Base-by-base conservation (phyloP, 805 yeast species). In the Myxozyma sirexii region DNA sequence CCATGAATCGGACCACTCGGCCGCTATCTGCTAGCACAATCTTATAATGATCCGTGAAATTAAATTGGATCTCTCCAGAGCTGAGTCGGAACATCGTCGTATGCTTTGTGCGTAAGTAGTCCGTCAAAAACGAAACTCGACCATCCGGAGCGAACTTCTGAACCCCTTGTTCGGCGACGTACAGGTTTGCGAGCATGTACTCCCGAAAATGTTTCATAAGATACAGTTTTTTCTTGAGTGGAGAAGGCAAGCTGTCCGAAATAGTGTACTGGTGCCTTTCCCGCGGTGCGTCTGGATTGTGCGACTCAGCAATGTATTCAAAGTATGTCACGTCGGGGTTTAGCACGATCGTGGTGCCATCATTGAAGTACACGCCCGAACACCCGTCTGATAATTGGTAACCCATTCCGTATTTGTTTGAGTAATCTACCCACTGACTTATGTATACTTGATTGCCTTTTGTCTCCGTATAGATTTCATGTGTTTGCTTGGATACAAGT, bases 401-500 rank as follows among this genome's bases (percentile, higher is more conserved):
- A 3, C 97, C 89, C 71, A 94, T 86, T 0, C 99, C 99, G 74
- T 93, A 96, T 73, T 88, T 90, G 76, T 92, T 91, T 27, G 97
- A 88, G 72, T 93, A 94, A 72, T 94, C 99, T 29, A 96, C 98
- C 99, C 99, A 94, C 72, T 93, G 92, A 62, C 96, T 88, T 44
- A 93, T 84, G 61, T 89, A 82, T 6, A 19, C 55, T n/a, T 39
- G 43, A 15, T 31, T 29, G n/a, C 33, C n/a, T n/a, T 21, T 31
- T 13, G 21, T 5, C 19, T 27, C 48, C 10, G 46, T 5, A n/a
- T 31, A 12, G 12, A 35, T 23, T 15, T 21, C 49, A 12, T 19
- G 24, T 2, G 13, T 29, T 6, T 8, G 24, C 31, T 45, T 45
- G n/a, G 39, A 42, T 15, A 46, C 35, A 15, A 57, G 55, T 12